Evolutionary conservation across 192 early-diverging fungal species (phyloP), one percentile per base, ranked within the genome.

Genomic region (Oehlia diaphana): DNA sequence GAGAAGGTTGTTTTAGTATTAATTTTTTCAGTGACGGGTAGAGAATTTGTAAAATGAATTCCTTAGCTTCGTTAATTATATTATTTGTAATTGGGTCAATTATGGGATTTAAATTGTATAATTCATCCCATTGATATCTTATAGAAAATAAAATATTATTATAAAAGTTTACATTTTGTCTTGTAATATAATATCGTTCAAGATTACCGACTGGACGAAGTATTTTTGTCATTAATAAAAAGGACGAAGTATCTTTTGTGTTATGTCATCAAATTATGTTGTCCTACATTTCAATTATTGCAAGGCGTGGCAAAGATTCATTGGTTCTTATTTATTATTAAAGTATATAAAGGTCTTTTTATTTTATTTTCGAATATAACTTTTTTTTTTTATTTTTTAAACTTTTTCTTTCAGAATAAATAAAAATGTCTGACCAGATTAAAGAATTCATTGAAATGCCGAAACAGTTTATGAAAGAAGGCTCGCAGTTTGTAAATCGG

Each of bases 401-500:
- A 42, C 7, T 8, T 42, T 42, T 42, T 42, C 39, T 19, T 58
- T 19, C 4, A 0, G 19, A 58, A 14, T 58, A 19, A 65, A 65
- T 65, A 65, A 79, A 68, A 42, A 79, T 79, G 77, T 16, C 67
- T 21, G 77, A 79, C 2, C 50, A 79, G n/a, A 23, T 79, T n/a
- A 79, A 79, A 71, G 77, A 79, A 61, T 58, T 79, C 61, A 81
- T 94, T 67, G 98, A 98, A 33, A 93, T 91, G 63, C 96, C 96
- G 76, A 92, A 92, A 87, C 92, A 95, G 83, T 97, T 98, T 84
- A 81, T 91, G 50, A 97, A 98, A 89, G 97, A 99, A 78, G 93
- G 95, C 64, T 80, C 94, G 66, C 93, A 93, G 85, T 92, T 99
- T 80, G 85, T 99, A 83, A 94, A 95, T 89, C 92, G 96, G 21